phyloP scores from a whole-genome alignment of 345 rosid genomes.

The Litchi chinensis region DNA sequence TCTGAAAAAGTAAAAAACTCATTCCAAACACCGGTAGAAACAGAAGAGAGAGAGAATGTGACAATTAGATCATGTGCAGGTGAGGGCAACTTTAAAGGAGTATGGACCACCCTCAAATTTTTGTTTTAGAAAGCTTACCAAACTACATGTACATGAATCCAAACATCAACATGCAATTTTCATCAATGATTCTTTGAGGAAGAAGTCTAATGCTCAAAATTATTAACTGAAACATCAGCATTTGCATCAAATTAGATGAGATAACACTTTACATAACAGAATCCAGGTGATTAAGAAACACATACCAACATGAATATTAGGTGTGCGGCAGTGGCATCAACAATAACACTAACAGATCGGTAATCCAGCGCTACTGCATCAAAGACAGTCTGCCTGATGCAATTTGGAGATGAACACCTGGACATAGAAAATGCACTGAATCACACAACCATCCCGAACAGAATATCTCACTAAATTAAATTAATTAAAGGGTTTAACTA shows the following conservation, averaged over 20 bases:
- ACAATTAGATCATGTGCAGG: background rate
- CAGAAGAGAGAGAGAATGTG: too few species aligned
- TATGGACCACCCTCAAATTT: background rate
- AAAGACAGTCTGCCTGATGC: constrained; percentile 85
- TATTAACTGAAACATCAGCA: background rate
- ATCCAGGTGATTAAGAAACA: background rate
- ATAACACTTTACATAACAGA: background rate
- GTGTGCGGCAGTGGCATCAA: constrained; percentile 92
- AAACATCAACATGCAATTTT: background rate
- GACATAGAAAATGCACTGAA: background rate
- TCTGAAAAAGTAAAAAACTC: too few species aligned
- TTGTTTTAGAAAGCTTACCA: background rate
- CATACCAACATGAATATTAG: constrained; percentile 69
- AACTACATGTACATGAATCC: background rate
- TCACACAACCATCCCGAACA: background rate
- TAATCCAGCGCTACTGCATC: constrained; percentile 83
- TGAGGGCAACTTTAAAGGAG: background rate
- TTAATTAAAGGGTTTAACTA: too few species aligned
- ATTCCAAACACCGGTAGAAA: too few species aligned
- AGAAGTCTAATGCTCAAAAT: background rate
- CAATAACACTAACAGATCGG: constrained; percentile 52
- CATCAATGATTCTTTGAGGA: background rate
- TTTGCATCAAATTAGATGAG: background rate
- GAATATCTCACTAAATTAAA: background rate
- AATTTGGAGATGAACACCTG: constrained; percentile 89